Evolutionary conservation across 805 yeast species (phyloP), one percentile per base, ranked within the genome.

Genomic region (Cyberlindnera subsufficiens): DNA sequence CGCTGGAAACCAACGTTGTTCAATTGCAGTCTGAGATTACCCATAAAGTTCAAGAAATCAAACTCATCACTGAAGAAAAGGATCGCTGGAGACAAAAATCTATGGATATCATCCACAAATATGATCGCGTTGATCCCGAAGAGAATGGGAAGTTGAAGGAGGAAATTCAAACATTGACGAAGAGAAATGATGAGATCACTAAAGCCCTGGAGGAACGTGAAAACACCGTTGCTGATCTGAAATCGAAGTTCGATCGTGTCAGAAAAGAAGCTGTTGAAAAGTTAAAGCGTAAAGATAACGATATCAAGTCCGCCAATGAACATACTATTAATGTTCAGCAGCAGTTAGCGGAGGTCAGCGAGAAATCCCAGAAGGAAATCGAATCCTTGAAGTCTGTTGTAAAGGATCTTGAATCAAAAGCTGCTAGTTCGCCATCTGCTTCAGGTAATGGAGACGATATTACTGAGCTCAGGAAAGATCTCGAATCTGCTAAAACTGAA

Each of bases 61-160:
- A 60, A 35, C 59, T 75, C 20, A 54, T 72, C 8, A 63, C 65
- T 32, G 77, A 77, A 47, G 87, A 84, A 46, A 68, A 71, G 40
- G 74, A 73, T n/a, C 67, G 77, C 19, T 77, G 86, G 79, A 78
- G 76, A 59, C 64, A 61, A 13, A 70, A 79, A 46, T 61, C 78
- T 6, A 72, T 72, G 41, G 74, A 72, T 40, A 60, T 75, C 35
- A 46, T 74, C 47, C 66, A 65, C 42, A 72, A 67, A 40, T 68
- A 67, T 45, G 72, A 71, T 37, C 68, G 73, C 15, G 58, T 72
- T 41, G 78, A 73, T 54, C 77, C 78, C 6, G 67, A 56, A 5
- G 76, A 72, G 45, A 60, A 67, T 44, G 60, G 62, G n/a, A 54
- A 53, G 13, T 52, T 71, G 43, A 65, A 66, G 49, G 59, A 50